These are phyloP conservation scores for Carallia brachiata DNA, from an alignment of 345 rosid genomes.

Conservation along the genomic window DNA sequence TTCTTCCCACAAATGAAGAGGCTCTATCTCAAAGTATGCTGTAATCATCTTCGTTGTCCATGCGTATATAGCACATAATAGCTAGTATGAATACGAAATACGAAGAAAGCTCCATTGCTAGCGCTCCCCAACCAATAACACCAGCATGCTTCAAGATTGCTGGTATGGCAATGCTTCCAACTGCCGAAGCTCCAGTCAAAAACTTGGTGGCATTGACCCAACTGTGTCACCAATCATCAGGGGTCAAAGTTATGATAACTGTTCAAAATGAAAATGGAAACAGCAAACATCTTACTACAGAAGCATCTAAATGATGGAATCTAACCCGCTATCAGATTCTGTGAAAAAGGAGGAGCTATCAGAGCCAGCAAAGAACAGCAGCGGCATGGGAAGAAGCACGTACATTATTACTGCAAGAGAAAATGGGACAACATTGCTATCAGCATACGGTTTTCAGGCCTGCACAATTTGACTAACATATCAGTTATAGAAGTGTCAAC, in stretches of 20 bases:
- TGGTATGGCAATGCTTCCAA: constrained; percentile 96
- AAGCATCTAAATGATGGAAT: neutral
- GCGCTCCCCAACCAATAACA: constrained; percentile 93
- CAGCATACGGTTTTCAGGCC: constrained; percentile 7
- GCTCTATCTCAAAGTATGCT: constrained; percentile 34
- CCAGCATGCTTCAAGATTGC: constrained; percentile 85
- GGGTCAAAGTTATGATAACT: neutral
- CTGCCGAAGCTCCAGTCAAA: constrained; percentile 82
- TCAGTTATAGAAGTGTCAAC: neutral
- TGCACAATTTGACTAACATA: neutral
- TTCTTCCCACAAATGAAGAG: neutral
- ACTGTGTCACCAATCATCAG: constrained; percentile 35
- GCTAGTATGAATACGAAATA: constrained; percentile 67
- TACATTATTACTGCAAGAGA: constrained; percentile 75
- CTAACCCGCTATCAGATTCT: constrained; percentile 67
- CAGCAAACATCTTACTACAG: constrained; percentile 6
- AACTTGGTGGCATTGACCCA: constrained; percentile 93
- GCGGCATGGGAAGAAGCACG: constrained; percentile 91
- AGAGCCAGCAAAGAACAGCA: constrained; percentile 84
- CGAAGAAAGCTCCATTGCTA: constrained; percentile 79
- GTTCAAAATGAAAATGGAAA: neutral
- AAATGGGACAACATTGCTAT: constrained; percentile 7
- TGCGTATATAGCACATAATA: constrained; percentile 64
- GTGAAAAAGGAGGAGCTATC: constrained; percentile 51
- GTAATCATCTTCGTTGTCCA: constrained; percentile 49